A percentile compares a stretch with the other conserved stretches of the same genome.
phyloP scores from a whole-genome alignment of 2,329 filamentous ascomycete genomes.

The Fusarium guadeloupense region DNA sequence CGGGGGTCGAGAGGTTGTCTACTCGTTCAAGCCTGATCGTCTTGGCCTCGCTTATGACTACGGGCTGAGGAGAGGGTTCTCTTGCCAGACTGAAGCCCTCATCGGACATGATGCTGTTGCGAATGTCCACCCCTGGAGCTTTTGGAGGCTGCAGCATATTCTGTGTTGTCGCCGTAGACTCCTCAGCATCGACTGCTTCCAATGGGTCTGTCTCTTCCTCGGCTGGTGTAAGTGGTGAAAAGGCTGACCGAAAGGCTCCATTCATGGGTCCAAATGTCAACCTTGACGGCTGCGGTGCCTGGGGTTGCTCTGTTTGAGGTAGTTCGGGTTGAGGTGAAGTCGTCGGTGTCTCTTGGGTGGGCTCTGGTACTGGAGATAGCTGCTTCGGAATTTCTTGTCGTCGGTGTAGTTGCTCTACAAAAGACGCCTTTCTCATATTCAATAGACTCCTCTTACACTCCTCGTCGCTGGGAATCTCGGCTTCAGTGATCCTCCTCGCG shows the following conservation, averaged over 20 bases:
- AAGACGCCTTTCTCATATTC: constrained; percentile 27
- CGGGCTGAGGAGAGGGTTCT: constrained; percentile 21
- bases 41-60: constrained; percentile 34
- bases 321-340: not conserved
- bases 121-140: constrained; percentile 5
- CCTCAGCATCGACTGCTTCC: not conserved
- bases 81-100: constrained; percentile 21
- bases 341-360: not conserved
- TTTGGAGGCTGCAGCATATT: not conserved
- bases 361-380: constrained; percentile 12
- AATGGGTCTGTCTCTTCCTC: constrained; percentile 22
- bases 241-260: constrained; percentile 14
- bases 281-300: constrained; percentile 20
- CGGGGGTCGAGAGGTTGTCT: constrained; percentile 28
- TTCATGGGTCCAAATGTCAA: constrained; percentile 25
- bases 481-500: constrained; percentile 24
- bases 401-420: constrained; percentile 23
- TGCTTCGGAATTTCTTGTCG: constrained; percentile 15
- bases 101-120: constrained; percentile 10
- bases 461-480: constrained; percentile 38
- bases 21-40: constrained; percentile 30
- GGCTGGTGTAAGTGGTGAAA: constrained; percentile 27
- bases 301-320: constrained; percentile 4
- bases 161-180: not conserved
- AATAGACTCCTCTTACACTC: constrained; percentile 33